Conservation (phyloP, 169 alveolate species). For the Plasmodium inui region DNA sequence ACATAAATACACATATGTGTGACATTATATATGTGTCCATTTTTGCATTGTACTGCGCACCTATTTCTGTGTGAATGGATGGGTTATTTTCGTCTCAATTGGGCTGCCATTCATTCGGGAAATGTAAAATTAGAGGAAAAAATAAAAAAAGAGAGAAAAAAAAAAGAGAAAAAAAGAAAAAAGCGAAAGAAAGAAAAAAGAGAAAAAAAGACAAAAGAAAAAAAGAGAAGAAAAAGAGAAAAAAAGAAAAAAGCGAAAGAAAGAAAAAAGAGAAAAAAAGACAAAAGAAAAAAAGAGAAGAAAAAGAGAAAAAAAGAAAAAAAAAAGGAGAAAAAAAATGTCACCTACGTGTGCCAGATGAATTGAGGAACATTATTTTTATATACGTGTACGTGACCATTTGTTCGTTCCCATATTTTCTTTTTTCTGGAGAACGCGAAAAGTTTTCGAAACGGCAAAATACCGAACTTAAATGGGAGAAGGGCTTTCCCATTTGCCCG, state of each 20-base stretch:
- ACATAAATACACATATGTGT: background rate
- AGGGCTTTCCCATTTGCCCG: background rate
- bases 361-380: background rate
- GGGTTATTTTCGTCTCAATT: background rate
- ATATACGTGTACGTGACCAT: background rate
- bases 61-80: background rate
- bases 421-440: background rate
- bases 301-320: background rate
- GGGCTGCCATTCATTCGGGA: background rate
- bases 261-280: background rate
- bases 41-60: background rate
- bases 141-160: background rate
- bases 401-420: background rate
- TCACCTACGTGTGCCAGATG: background rate
- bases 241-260: background rate
- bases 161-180: background rate
- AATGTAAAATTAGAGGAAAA: background rate
- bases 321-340: too few species aligned
- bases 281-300: background rate
- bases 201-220: background rate
- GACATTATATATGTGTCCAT: background rate
- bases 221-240: too few species aligned
- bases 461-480: background rate
- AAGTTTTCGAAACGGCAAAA: background rate
- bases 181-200: background rate